Percentiles rank a stretch among this genome's conserved stretches.
phyloP scores from a whole-genome alignment of 2,329 filamentous ascomycete genomes.

The Nemania sp. region DNA sequence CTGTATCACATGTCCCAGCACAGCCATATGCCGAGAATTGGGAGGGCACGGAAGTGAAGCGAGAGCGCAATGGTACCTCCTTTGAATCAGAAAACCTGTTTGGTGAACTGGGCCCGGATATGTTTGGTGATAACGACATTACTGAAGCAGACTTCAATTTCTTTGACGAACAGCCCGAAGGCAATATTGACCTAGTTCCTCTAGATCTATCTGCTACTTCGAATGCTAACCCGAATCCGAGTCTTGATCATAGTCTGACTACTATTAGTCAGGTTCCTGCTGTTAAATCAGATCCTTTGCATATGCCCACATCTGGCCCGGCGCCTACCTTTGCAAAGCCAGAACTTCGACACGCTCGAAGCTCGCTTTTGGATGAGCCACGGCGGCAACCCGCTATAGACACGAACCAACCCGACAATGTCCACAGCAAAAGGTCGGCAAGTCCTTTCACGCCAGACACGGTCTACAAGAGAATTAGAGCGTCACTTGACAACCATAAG shows the following conservation, averaged over 20 bases:
- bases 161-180: conserved; percentile 66
- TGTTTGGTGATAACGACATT: conserved; percentile 74
- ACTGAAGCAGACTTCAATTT: conserved; percentile 85
- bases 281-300: conserved; percentile 27
- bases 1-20: conserved; percentile 33
- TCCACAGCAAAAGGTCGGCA: conserved; percentile 52
- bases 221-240: conserved; percentile 27
- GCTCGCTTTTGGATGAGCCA: conserved; percentile 51
- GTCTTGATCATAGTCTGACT: conserved; percentile 22
- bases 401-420: conserved; percentile 36
- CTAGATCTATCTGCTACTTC: conserved; percentile 39
- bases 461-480: conserved; percentile 60
- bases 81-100: conserved; percentile 64
- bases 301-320: conserved; percentile 23
- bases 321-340: conserved; percentile 58
- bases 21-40: conserved; percentile 45
- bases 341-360: conserved; percentile 61
- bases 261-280: conserved; percentile 24
- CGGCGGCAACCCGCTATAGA: conserved; percentile 36
- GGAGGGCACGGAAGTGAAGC: conserved; percentile 49
- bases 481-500: conserved; percentile 45
- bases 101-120: conserved; percentile 68
- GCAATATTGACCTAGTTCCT: conserved; percentile 45
- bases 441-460: conserved; percentile 62
- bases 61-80: conserved; percentile 48